These are phyloP conservation scores for Auricularia auricula-judae DNA, from an alignment of 768 basidiomycete species.

Conservation along the genomic window DNA sequence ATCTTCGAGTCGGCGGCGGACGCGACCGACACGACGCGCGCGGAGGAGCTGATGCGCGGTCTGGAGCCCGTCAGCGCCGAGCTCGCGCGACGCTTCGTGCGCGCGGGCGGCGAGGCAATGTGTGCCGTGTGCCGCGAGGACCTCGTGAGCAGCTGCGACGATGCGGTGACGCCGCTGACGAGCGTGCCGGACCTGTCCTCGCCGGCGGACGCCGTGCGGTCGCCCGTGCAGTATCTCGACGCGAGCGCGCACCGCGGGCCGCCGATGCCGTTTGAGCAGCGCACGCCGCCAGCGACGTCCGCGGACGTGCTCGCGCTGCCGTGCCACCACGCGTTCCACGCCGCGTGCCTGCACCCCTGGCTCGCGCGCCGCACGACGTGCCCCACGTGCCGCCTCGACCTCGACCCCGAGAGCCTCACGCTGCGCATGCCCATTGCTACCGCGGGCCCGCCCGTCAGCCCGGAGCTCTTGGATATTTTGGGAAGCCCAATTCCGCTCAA, in stretches of 20 bases:
- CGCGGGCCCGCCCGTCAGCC: no score
- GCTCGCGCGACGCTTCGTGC: neutral
- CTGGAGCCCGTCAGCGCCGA: constrained; percentile 3
- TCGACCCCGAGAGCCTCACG: constrained; percentile 70
- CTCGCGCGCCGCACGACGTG: constrained; percentile 77
- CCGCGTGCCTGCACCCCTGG: constrained; percentile 70
- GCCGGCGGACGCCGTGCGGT: neutral
- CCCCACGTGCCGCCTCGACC: constrained; percentile 73
- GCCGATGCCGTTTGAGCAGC: neutral
- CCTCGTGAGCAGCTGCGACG: neutral
- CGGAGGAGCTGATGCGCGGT: constrained; percentile 3
- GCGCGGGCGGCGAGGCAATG: neutral
- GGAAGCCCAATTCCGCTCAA: no score
- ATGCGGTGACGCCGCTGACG: neutral
- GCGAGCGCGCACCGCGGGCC: neutral
- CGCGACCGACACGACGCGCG: neutral
- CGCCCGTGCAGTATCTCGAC: neutral
- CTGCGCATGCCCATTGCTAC: neutral
- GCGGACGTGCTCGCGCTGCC: constrained; percentile 48
- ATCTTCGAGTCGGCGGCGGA: neutral
- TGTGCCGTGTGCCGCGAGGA: constrained; percentile 2
- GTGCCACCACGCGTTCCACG: constrained; percentile 75
- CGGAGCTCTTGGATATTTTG: no score
- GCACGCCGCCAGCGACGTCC: neutral
- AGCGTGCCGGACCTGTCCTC: neutral